A percentile compares a stretch with the other conserved stretches of the same genome.
Conservation (phyloP, 805 yeast genomes). For the Pichia gijzeniarum region DNA sequence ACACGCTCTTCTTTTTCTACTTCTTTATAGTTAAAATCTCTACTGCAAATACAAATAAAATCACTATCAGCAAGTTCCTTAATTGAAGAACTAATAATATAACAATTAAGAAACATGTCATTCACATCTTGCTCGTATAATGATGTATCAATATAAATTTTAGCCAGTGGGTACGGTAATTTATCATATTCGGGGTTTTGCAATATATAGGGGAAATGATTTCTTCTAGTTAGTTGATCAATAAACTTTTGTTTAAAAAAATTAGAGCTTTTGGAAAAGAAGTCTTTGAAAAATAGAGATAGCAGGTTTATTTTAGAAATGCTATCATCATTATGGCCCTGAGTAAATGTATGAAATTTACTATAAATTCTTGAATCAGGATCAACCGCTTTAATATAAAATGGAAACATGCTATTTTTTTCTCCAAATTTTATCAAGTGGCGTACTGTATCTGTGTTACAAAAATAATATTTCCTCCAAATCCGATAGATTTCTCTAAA, state of each 20-base stretch:
- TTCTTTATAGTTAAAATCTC: not conserved
- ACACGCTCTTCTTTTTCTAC: not conserved
- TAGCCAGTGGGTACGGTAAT: not conserved
- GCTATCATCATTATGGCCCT: too few species aligned
- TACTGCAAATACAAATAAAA: not conserved
- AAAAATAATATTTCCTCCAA: conserved; percentile 12
- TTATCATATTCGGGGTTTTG: not conserved
- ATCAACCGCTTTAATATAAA: too few species aligned
- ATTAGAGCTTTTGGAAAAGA: too few species aligned
- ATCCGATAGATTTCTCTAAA: conserved; percentile 8
- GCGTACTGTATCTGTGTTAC: conserved; percentile 1
- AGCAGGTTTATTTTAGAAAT: too few species aligned
- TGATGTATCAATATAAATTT: not conserved
- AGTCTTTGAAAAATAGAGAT: too few species aligned
- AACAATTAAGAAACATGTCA: not conserved
- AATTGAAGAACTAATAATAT: not conserved
- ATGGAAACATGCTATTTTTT: too few species aligned
- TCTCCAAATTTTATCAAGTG: not conserved
- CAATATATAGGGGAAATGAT: not conserved
- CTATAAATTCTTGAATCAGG: too few species aligned
- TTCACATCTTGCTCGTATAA: not conserved
- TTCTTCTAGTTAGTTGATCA: not conserved
- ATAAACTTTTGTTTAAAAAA: not conserved
- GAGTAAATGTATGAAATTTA: too few species aligned
- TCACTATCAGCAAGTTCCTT: not conserved